Evolutionary conservation across 805 yeast species (phyloP).

Genomic region (Saccharomycopsis sp.): DNA sequence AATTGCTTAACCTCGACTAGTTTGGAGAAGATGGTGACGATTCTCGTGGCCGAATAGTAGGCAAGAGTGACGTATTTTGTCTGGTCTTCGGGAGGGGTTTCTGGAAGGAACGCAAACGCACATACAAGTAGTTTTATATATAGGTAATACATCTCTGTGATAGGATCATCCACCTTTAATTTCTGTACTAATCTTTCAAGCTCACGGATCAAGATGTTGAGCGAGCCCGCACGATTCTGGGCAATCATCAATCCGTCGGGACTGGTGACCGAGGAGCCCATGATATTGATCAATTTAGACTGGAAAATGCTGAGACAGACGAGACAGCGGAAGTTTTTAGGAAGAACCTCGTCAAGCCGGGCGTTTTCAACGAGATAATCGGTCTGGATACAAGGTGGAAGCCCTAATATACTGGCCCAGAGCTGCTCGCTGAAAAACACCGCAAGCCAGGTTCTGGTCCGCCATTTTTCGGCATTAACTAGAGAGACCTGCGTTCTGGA

Average conservation of each 20-base stretch:
- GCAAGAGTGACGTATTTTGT: conserved; percentile 78
- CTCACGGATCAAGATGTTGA: conserved; percentile 73
- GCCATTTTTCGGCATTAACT: conserved; percentile 90
- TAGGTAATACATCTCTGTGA: conserved; percentile 70
- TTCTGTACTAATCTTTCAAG: conserved; percentile 64
- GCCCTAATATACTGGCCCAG: conserved; percentile 81
- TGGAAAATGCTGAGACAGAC: conserved; percentile 75
- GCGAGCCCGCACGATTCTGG: conserved; percentile 69
- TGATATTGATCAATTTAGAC: conserved; percentile 71
- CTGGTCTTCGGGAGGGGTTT: conserved; percentile 77
- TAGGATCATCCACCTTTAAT: conserved; percentile 55
- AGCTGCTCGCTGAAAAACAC: conserved; percentile 84
- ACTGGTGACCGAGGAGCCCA: conserved; percentile 80
- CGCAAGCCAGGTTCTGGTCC: conserved; percentile 89
- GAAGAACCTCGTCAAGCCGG: conserved; percentile 55
- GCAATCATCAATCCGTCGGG: conserved; percentile 90
- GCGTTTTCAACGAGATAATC: conserved; percentile 81
- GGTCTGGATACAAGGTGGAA: conserved; percentile 80
- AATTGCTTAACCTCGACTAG: conserved; percentile 61
- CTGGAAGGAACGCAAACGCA: conserved; percentile 89
- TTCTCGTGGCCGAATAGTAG: conserved; percentile 65
- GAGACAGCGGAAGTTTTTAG: conserved; percentile 64
- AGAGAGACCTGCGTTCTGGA: conserved; percentile 82
- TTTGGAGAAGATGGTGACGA: conserved; percentile 70
- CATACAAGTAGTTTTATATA: conserved; percentile 79